A percentile compares a stretch with the other conserved stretches of the same genome.
These are phyloP conservation scores for Tylopilus intermedius DNA, from an alignment of 768 basidiomycete species.

Conservation along the genomic window DNA sequence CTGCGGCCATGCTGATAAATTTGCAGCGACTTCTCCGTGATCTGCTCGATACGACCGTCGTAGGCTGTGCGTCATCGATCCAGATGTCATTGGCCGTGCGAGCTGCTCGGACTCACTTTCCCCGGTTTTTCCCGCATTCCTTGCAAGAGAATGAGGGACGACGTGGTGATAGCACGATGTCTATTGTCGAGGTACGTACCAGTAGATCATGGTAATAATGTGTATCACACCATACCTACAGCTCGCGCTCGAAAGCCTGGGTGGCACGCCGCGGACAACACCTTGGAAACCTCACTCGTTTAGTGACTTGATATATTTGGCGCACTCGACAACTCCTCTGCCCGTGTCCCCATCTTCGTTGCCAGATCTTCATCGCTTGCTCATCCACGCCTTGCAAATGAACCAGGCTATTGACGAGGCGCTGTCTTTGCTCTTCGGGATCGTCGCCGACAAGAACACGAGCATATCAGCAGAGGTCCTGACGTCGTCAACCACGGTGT, in stretches of 20 bases:
- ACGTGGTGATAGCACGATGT: slow-evolving; percentile 36
- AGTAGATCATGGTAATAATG: not conserved
- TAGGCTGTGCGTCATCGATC: slow-evolving; percentile 35
- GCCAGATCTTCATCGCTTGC: slow-evolving; percentile 34
- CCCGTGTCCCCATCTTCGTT: slow-evolving; percentile 10
- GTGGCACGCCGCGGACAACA: slow-evolving; percentile 1
- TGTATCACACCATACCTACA: slow-evolving; percentile 8
- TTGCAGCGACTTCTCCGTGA: slow-evolving; percentile 25
- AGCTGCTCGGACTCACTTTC: slow-evolving; percentile 41
- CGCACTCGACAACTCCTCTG: slow-evolving; percentile 15
- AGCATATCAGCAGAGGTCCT: slow-evolving; percentile 41
- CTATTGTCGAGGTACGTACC: slow-evolving; percentile 37
- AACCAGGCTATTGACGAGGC: slow-evolving; percentile 55
- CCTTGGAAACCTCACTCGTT: slow-evolving; percentile 23
- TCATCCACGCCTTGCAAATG: slow-evolving; percentile 49
- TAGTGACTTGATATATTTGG: slow-evolving; percentile 25
- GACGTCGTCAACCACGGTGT: slow-evolving; percentile 42
- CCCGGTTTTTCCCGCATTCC: slow-evolving; percentile 38
- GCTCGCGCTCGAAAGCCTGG: slow-evolving; percentile 35
- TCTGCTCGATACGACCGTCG: slow-evolving; percentile 35
- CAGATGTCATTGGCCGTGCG: slow-evolving; percentile 43
- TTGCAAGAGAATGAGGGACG: slow-evolving; percentile 33
- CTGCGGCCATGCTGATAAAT: not conserved
- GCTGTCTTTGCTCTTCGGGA: slow-evolving; percentile 49
- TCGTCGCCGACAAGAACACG: slow-evolving; percentile 9